Evolutionary conservation across 1,284 basidiomycete genomes (phyloP).

Genomic region (Sutorius eximius): DNA sequence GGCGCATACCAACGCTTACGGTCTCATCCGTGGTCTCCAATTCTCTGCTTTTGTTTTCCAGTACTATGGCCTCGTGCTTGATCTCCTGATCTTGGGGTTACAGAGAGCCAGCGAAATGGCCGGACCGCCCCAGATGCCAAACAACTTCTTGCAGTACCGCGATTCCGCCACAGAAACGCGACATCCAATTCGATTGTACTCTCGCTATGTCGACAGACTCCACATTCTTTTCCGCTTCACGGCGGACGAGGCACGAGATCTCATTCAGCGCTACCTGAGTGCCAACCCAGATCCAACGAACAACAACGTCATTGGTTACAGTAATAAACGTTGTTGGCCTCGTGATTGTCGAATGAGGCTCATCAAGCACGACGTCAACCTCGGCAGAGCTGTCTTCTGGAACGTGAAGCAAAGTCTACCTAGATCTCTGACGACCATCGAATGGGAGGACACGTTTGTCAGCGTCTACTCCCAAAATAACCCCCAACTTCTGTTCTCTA

Average conservation of each 20-base stretch:
- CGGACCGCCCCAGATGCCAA: constrained; percentile 91
- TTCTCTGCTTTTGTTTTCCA: constrained; percentile 98
- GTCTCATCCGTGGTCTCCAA: constrained; percentile 91
- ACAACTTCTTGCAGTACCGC: constrained; percentile 94
- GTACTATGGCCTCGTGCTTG: constrained; percentile 89
- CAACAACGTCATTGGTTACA: constrained; percentile 98
- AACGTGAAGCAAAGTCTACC: constrained; percentile 98
- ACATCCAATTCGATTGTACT: constrained; percentile 93
- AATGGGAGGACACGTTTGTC: constrained; percentile 97
- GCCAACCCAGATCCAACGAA: constrained; percentile 98
- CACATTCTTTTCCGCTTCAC: constrained; percentile 97
- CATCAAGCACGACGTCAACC: constrained; percentile 99
- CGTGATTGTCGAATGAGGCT: constrained; percentile 98
- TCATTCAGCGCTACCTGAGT: constrained; percentile 96
- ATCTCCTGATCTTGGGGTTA: constrained; percentile 90
- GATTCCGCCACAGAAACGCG: constrained; percentile 91
- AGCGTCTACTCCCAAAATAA: constrained; percentile 98
- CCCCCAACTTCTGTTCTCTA: constrained; percentile 96
- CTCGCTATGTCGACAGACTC: constrained; percentile 90
- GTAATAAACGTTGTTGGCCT: constrained; percentile 99
- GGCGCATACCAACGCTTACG: constrained; percentile 91
- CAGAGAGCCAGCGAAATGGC: constrained; percentile 97
- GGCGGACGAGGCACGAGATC: constrained; percentile 96
- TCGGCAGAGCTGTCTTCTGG: constrained; percentile 98
- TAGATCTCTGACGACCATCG: constrained; percentile 95